Base-by-base conservation (phyloP, 2,329 filamentous ascomycete genomes). In the Orbilia javanica region DNA sequence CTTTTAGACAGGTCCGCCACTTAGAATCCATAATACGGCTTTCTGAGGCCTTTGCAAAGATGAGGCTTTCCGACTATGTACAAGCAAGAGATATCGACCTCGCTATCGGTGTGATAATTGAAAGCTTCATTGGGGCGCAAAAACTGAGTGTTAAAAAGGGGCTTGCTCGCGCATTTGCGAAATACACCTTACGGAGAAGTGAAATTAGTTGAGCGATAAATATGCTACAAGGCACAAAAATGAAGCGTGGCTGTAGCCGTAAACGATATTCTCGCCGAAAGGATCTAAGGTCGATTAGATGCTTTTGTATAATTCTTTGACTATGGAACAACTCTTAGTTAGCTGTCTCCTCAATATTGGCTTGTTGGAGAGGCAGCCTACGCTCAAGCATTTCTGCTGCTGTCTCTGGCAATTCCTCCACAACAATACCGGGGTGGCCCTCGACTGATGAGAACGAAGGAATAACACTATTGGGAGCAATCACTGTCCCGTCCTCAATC, bases 101-200 rank as follows among this genome's bases (percentile, higher is more conserved):
- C 50, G 96, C 96, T 73, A 99, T 99, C 82, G 93, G 94, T 13
- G 96, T 99, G 5, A 97, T 96, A 0, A 93, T 99, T 1, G 94
- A 98, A 81, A 96, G 93, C 70, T 99, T 99, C 83, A 93, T 99
- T 50, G 93, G 92, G 79, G 96, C 93, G 82, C 96, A 99, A 84
- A 99, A 99, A 87, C 90, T 98, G 82, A 97, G 93, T 86, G 96
- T 93, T 86, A 99, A 98, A 88, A 97, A 97, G 87, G 94, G 96
- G 15, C 88, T 99, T 52, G 92, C 94, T 0, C 88, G 96, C 76
- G 93, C 96, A 3, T 99, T 99, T 86, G 94, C 96, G 82, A 99
- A 99, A 87, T 99, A 98, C 83, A 93, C 91, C 0, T 84, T 90
- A 63, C 86, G 86, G 6, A 84, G 88, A 79, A 87, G 88, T 18